Base-by-base conservation (phyloP, 106 monocot species). In the Gastrodia elata region DNA sequence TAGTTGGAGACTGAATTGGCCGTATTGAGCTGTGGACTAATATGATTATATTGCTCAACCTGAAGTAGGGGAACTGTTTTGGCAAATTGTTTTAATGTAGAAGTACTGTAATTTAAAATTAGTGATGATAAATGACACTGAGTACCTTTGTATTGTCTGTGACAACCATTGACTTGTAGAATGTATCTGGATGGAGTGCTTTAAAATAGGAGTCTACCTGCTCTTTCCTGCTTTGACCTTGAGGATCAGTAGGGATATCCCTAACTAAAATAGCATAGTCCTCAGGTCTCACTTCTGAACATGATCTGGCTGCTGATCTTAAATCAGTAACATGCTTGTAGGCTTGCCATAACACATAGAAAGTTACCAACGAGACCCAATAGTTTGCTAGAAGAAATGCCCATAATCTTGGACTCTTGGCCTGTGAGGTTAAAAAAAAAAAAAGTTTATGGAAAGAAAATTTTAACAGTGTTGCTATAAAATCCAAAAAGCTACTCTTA, bases 91-190 rank as follows among this genome's bases (percentile, higher is more conserved):
- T 35, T 14, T 33, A 33, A 13, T 3, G 43, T 72, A 49, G 35
- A 20, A 11, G 46, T 34, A 27, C 36, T 22, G 15, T 4, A 38
- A 38, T 57, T 6, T 20, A 67, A 20, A n/a, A 65, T 0, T 13
- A 26, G 5, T 9, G 26, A 18, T 27, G 33, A 33, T 38, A 68
- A 10, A 18, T 35, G 5, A n/a, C 8, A 71, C 20, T 3, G 26
- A 18, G 37, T 70, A 83, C 90, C 91, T 87, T 33, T 73, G 82
- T 86, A 68, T 85, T 87, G 65, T 93, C 80, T 10, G 93, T 89
- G 68, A 99, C 78, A 48, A 99, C 80, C 87, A 99, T 87, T 5
- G 98, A 93, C 38, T 80, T 79, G 68, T 91, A 99, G 73, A 91
- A 99, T 59, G 93, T 82, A 8, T 93, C 88, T 3, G 98, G 98